Conservation (phyloP, 179 eudicot species). For the Silene noctiflora region DNA sequence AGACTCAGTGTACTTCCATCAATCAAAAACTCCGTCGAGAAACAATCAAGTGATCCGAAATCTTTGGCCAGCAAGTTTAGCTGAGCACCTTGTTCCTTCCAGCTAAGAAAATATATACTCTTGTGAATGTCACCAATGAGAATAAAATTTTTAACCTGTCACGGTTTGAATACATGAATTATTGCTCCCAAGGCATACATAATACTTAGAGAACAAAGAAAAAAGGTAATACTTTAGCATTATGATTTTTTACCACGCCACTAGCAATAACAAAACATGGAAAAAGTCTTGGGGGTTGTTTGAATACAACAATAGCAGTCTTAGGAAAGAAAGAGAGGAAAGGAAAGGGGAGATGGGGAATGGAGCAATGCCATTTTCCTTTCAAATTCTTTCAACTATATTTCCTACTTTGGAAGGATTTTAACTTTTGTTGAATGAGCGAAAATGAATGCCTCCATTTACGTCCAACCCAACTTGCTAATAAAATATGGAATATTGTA, state of each 20-base stretch:
- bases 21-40: conserved; percentile 91
- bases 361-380: too few species aligned
- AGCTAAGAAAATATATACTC: conserved; percentile 88
- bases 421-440: neutral
- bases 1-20: conserved; percentile 98
- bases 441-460: neutral
- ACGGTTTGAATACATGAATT: conserved; percentile 4
- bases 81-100: conserved; percentile 98
- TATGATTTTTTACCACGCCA: neutral
- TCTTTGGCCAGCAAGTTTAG: conserved; percentile 87
- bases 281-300: neutral
- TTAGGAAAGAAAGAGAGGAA: too few species aligned
- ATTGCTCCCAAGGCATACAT: neutral
- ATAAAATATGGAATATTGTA: neutral
- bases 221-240: neutral
- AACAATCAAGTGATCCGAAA: conserved; percentile 91
- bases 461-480: neutral
- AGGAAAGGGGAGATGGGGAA: too few species aligned
- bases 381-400: too few species aligned
- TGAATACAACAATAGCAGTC: too few species aligned
- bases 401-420: neutral
- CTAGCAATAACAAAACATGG: neutral
- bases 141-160: conserved; percentile 93
- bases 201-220: neutral
- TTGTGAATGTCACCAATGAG: conserved; percentile 93